These are phyloP conservation scores for Primulina huaijiensis DNA, from an alignment of 257 asterid genomes.

Conservation along the genomic window DNA sequence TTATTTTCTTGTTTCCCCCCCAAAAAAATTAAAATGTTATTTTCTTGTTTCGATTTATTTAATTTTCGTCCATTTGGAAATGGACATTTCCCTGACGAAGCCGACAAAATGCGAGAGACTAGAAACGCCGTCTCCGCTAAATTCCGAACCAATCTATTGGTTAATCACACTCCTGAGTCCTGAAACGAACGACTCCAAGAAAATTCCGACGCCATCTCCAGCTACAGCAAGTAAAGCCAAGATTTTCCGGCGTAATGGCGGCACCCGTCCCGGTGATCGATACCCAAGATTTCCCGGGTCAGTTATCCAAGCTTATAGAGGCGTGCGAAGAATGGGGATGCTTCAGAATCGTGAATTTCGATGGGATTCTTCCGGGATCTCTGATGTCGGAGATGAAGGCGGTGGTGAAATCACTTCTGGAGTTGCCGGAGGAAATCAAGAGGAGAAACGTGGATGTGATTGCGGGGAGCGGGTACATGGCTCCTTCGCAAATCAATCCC, in stretches of 20 bases:
- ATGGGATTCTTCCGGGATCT: constrained; percentile 23
- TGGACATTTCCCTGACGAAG: neutral
- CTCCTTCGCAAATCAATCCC: constrained; percentile 51
- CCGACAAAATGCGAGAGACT: constrained; percentile 6
- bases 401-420: constrained; percentile 40
- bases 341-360: constrained; percentile 45
- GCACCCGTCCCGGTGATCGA: constrained; percentile 37
- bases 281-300: constrained; percentile 31
- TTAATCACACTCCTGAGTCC: neutral
- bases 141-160: neutral
- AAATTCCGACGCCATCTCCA: neutral
- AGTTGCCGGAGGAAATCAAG: constrained; percentile 44
- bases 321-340: constrained; percentile 68
- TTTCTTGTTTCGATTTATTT: no score
- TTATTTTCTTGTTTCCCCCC: no score
- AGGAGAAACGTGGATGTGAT: constrained; percentile 42
- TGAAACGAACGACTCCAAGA: no score
- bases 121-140: constrained; percentile 14
- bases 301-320: constrained; percentile 29
- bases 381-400: constrained; percentile 45
- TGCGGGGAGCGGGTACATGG: constrained; percentile 60
- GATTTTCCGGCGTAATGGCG: constrained; percentile 1
- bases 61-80: neutral
- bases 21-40: no score
- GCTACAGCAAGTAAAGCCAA: neutral